Conservation (phyloP, 305 asterid genomes). For the Solanum hybrid region DNA sequence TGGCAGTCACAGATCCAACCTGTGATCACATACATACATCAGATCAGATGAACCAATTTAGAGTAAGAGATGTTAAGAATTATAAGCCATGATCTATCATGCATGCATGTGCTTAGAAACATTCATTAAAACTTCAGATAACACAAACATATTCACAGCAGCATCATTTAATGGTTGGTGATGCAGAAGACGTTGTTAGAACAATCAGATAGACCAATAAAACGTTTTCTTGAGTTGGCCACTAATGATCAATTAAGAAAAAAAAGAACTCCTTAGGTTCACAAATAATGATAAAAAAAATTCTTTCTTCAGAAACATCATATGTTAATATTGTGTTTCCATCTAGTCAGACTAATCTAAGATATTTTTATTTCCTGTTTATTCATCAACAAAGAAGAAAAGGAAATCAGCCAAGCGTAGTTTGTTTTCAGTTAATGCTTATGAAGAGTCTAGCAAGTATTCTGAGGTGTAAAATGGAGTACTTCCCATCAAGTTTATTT, state of each 20-base stretch:
- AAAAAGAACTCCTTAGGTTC: not conserved
- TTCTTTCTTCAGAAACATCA: not conserved
- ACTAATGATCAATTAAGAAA: not conserved
- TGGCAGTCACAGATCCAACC: conserved; percentile 98
- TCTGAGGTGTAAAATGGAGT: not conserved
- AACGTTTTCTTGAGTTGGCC: not conserved
- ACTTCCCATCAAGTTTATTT: not conserved
- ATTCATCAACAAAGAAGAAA: not conserved
- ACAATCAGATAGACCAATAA: not conserved
- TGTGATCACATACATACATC: conserved; percentile 22
- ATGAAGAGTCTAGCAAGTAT: not conserved
- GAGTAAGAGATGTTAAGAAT: not conserved
- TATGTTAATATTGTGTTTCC: not conserved
- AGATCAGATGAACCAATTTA: conserved; percentile 15
- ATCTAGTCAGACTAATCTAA: not conserved
- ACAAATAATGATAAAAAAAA: not conserved
- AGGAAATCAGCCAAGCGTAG: not conserved
- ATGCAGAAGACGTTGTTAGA: not conserved
- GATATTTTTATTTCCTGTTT: not conserved
- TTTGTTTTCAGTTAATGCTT: not conserved
- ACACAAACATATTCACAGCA: not conserved
- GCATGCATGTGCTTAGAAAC: not conserved
- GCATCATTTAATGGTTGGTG: not conserved
- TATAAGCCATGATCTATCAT: not conserved
- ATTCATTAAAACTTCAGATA: not conserved